Percentiles rank a stretch among this genome's conserved stretches.
Conservation (phyloP, 768 basidiomycete genomes). For the Cytidiella melzeri region DNA sequence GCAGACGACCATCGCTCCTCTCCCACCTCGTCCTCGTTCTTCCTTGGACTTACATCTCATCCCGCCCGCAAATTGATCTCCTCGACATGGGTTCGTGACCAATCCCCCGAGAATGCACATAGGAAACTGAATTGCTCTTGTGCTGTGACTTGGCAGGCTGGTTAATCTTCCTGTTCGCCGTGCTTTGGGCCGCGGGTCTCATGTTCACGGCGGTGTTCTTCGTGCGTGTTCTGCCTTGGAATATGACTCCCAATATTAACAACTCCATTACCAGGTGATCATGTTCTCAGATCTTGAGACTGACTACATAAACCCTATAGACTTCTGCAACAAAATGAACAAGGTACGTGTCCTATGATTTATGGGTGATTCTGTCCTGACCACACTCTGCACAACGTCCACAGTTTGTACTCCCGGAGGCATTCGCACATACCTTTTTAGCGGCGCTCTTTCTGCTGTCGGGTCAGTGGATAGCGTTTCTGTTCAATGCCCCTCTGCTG, state of each 20-base stretch:
- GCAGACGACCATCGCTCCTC: no score
- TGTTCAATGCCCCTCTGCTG: conserved; percentile 85
- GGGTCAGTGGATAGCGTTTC: conserved; percentile 92
- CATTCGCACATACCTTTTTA: conserved; percentile 89
- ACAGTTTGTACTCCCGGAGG: conserved; percentile 97
- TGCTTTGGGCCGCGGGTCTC: conserved; percentile 90
- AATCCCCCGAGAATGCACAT: no score
- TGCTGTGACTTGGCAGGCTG: no score
- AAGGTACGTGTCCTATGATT: conserved; percentile 50
- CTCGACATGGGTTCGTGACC: no score
- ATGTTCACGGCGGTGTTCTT: conserved; percentile 99
- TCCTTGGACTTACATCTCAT: no score
- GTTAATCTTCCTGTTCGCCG: conserved; percentile 88
- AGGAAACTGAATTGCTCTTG: no score
- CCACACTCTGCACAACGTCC: neutral
- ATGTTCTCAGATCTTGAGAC: conserved; percentile 99
- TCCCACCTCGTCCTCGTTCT: no score
- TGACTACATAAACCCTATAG: conserved; percentile 99
- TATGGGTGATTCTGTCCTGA: neutral
- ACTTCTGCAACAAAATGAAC: conserved; percentile 98
- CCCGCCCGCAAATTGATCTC: no score
- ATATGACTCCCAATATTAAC: neutral
- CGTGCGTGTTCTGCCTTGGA: conserved; percentile 47
- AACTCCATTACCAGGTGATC: conserved; percentile 73
- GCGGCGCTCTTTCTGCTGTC: conserved; percentile 83